Evolutionary conservation across 2,329 filamentous ascomycete genomes (phyloP).

Genomic region (Sporothrix inflata): DNA sequence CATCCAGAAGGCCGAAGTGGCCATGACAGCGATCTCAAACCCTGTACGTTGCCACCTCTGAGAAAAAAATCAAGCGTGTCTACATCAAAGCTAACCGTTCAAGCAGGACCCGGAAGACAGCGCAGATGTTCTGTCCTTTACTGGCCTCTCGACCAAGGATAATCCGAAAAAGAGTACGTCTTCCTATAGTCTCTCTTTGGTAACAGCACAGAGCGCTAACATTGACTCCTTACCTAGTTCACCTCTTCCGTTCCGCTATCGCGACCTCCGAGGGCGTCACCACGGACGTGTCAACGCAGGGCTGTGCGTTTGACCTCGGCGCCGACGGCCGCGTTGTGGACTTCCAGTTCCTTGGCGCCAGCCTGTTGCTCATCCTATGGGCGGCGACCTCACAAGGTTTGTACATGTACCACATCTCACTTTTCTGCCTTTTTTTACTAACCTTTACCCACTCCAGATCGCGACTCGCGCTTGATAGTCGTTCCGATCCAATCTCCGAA

Average conservation of each 20-base stretch:
- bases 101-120: constrained; percentile 40
- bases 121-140: constrained; percentile 44
- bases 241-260: constrained; percentile 58
- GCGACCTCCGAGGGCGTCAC: constrained; percentile 64
- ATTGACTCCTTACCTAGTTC: constrained; percentile 47
- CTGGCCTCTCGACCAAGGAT: constrained; percentile 34
- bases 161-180: constrained; percentile 44
- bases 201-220: no score
- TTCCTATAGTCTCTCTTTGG: neutral
- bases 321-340: constrained; percentile 56
- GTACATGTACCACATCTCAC: neutral
- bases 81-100: neutral
- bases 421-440: neutral
- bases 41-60: constrained; percentile 37
- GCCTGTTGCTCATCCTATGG: constrained; percentile 63
- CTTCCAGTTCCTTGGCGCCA: constrained; percentile 68
- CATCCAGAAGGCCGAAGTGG: constrained; percentile 59
- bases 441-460: constrained; percentile 14
- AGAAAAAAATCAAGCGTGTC: no score
- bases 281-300: constrained; percentile 45
- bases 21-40: constrained; percentile 51
- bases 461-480: constrained; percentile 28
- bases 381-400: constrained; percentile 40
- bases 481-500: constrained; percentile 27
- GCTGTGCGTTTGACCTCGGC: constrained; percentile 48